phyloP scores from a whole-genome alignment of 2,329 filamentous ascomycete genomes.

The Arthrobotrys sinensis region DNA sequence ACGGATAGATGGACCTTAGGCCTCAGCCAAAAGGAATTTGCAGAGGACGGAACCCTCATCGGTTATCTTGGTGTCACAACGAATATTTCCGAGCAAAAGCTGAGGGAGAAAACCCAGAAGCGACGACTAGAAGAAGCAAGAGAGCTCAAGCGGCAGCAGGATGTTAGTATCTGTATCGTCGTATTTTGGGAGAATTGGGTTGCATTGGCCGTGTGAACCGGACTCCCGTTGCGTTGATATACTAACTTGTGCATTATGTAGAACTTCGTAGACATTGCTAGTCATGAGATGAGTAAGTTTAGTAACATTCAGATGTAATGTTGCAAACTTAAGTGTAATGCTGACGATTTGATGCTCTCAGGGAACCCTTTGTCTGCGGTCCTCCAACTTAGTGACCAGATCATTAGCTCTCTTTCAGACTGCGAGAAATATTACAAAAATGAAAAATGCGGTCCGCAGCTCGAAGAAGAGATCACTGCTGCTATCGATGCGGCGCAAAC shows the following conservation, averaged over 20 bases:
- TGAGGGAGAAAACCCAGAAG: conserved; percentile 84
- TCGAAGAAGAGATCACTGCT: conserved; percentile 41
- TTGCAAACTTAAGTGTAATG: conserved; percentile 23
- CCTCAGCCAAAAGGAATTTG: conserved; percentile 81
- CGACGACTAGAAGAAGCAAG: conserved; percentile 83
- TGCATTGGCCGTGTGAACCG: no score
- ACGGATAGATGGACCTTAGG: conserved; percentile 83
- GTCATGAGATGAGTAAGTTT: conserved; percentile 46
- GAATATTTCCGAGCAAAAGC: conserved; percentile 88
- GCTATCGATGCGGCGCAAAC: conserved; percentile 82
- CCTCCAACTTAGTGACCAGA: conserved; percentile 82
- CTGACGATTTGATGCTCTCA: conserved; percentile 74
- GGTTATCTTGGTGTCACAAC: conserved; percentile 85
- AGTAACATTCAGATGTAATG: background rate
- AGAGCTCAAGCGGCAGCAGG: conserved; percentile 81
- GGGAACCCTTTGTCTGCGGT: conserved; percentile 83
- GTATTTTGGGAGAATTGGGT: background rate
- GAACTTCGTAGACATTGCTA: conserved; percentile 83
- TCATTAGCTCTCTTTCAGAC: conserved; percentile 67
- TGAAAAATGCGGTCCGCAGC: conserved; percentile 7
- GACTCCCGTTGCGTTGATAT: background rate
- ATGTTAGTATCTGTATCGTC: conserved; percentile 64
- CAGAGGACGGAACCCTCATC: conserved; percentile 76
- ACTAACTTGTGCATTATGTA: conserved; percentile 65
- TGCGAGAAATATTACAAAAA: conserved; percentile 63